A percentile compares a stretch with the other conserved stretches of the same genome.
These are phyloP conservation scores for Raddia guianensis DNA, from an alignment of 176 grass and related monocot species.

Conservation along the genomic window DNA sequence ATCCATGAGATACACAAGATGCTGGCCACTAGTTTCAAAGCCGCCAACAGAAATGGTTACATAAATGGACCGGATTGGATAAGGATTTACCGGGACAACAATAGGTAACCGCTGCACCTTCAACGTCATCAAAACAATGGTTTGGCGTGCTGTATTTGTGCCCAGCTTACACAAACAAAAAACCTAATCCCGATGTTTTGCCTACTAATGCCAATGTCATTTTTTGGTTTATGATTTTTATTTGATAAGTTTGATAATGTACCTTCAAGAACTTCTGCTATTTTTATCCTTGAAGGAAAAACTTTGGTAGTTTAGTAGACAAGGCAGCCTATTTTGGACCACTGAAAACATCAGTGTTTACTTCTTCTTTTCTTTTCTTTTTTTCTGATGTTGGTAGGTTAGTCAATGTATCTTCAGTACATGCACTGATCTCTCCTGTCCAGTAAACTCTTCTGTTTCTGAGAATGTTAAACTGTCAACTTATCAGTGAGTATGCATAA, in stretches of 20 bases:
- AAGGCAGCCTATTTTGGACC: slow-evolving; percentile 5
- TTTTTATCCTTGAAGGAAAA: too few relatives aligned
- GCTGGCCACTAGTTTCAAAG: slow-evolving; percentile 36
- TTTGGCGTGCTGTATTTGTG: slow-evolving; percentile 16
- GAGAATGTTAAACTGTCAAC: not conserved
- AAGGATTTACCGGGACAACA: slow-evolving; percentile 42
- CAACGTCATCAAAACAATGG: not conserved
- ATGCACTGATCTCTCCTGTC: slow-evolving; percentile 9
- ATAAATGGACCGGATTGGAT: slow-evolving; percentile 6
- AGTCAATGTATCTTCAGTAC: not conserved
- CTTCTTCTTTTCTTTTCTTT: not conserved
- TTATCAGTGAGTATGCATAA: not conserved
- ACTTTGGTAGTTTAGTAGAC: not conserved
- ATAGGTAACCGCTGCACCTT: slow-evolving; percentile 26
- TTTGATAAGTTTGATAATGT: slow-evolving; percentile 1
- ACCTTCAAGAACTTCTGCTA: not conserved
- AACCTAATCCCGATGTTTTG: slow-evolving; percentile 9
- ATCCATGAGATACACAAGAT: not conserved
- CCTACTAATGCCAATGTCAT: slow-evolving; percentile 3
- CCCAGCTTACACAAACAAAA: not conserved
- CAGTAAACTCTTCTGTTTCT: not conserved
- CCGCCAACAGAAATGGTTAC: slow-evolving; percentile 15
- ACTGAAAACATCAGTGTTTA: not conserved
- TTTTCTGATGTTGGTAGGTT: not conserved
- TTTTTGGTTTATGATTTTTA: not conserved